phyloP scores from a whole-genome alignment of 257 asterid species.

The Mentha longifolia region DNA sequence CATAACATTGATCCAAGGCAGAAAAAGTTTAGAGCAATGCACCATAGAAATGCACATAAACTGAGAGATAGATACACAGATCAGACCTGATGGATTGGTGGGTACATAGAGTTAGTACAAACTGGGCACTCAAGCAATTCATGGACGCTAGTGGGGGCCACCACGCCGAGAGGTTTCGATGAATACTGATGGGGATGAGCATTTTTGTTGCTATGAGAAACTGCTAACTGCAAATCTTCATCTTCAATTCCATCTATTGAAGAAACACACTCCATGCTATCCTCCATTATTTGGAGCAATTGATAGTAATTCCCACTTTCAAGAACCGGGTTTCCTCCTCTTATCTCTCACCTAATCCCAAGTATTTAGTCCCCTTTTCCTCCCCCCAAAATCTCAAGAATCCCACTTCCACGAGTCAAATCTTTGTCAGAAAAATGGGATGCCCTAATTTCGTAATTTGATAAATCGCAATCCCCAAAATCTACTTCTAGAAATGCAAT shows the following conservation, averaged over 20 bases:
- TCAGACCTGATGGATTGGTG: slow-evolving; percentile 43
- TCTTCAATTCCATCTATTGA: slow-evolving; percentile 74
- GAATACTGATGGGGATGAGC: slow-evolving; percentile 48
- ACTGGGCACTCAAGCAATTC: slow-evolving; percentile 99
- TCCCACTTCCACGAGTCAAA: too few species aligned
- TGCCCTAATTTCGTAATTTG: slow-evolving; percentile 27
- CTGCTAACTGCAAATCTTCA: slow-evolving; percentile 75
- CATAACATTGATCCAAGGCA: background rate
- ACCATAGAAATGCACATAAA: slow-evolving; percentile 10
- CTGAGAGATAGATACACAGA: background rate
- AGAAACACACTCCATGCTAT: slow-evolving; percentile 78
- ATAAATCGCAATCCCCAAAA: slow-evolving; percentile 21
- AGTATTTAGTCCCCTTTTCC: slow-evolving; percentile 15
- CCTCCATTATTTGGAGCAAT: slow-evolving; percentile 52
- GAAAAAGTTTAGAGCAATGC: slow-evolving; percentile 2
- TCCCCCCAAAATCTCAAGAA: slow-evolving; percentile 27
- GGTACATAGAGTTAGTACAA: slow-evolving; percentile 49
- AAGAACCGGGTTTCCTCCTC: slow-evolving; percentile 15
- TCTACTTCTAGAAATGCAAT: slow-evolving; percentile 26
- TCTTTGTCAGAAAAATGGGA: slow-evolving; percentile 24
- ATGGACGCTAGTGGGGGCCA: slow-evolving; percentile 74
- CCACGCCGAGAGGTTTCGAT: slow-evolving; percentile 53
- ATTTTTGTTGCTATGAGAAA: slow-evolving; percentile 40
- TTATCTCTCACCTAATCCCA: slow-evolving; percentile 26
- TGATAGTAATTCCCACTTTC: slow-evolving; percentile 20